phyloP scores from a whole-genome alignment of 768 basidiomycete genomes.

The Naganishia onofrii region DNA sequence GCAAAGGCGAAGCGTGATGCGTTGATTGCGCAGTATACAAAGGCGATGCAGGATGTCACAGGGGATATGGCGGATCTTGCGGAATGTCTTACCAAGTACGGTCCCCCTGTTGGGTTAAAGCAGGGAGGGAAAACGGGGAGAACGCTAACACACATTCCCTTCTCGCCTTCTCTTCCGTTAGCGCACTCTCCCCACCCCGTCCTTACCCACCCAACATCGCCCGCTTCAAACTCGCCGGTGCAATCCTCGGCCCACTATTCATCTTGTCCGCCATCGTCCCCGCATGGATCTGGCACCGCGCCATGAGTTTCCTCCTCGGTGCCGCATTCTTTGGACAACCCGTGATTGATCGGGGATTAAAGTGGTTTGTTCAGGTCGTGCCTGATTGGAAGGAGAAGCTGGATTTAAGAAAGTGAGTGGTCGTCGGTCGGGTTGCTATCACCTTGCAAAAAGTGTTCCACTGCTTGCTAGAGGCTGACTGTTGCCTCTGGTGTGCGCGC shows the following conservation, averaged over 20 bases:
- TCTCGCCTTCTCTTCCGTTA: conserved; percentile 32
- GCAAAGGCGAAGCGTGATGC: conserved; percentile 53
- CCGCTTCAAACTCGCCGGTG: conserved; percentile 51
- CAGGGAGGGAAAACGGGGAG: no score
- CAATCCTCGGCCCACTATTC: conserved; percentile 50
- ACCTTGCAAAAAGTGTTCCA: no score
- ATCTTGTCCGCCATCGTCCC: conserved; percentile 50
- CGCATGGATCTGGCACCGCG: conserved; percentile 48
- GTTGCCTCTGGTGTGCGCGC: conserved; percentile 23
- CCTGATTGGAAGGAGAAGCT: conserved; percentile 54
- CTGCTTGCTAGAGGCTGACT: not conserved
- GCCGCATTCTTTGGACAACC: conserved; percentile 54
- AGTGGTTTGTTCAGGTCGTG: conserved; percentile 45
- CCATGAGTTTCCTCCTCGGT: conserved; percentile 51
- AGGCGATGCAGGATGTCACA: conserved; percentile 49
- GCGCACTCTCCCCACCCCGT: conserved; percentile 50
- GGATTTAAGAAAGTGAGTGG: conserved; percentile 49
- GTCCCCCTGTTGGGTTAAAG: no score
- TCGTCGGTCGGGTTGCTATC: no score
- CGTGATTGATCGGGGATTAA: conserved; percentile 44
- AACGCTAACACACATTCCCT: no score
- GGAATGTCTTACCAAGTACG: conserved; percentile 52
- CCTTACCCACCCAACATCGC: conserved; percentile 50
- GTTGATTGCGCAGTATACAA: conserved; percentile 51
- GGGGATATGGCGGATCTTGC: conserved; percentile 51